Percentiles rank a stretch among this genome's conserved stretches.
Conservation (phyloP, 2,329 filamentous ascomycete species). For the Macrophomina phaseolina region DNA sequence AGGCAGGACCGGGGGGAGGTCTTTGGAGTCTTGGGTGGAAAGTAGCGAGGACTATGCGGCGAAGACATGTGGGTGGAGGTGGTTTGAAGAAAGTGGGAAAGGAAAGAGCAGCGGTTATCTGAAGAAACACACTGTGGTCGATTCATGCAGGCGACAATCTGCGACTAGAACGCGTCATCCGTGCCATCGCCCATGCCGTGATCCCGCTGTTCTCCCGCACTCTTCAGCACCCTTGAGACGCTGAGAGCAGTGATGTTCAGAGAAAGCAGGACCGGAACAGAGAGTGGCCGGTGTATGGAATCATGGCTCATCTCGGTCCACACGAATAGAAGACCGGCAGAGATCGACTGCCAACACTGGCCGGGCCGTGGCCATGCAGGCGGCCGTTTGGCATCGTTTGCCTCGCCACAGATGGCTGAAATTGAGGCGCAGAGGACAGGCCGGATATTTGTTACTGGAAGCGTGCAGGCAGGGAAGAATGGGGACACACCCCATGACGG, state of each 20-base stretch:
- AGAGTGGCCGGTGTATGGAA: conserved; percentile 16
- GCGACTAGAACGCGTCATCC: conserved; percentile 20
- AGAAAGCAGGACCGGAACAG: not conserved
- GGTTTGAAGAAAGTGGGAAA: conserved; percentile 6
- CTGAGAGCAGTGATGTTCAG: not conserved
- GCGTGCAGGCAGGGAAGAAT: not conserved
- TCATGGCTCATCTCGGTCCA: conserved; percentile 17
- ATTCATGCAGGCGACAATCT: conserved; percentile 15
- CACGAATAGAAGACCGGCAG: not conserved
- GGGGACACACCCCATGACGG: not conserved
- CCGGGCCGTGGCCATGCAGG: conserved; percentile 9
- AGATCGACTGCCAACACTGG: conserved; percentile 20
- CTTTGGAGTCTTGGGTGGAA: not conserved
- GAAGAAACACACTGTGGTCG: not conserved
- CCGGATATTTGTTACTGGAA: conserved; percentile 25
- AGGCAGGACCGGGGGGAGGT: conserved; percentile 9
- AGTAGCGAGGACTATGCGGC: conserved; percentile 6
- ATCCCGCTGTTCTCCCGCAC: conserved; percentile 7
- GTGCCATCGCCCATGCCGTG: conserved; percentile 8
- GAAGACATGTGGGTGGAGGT: conserved; percentile 1
- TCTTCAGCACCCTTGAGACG: not conserved
- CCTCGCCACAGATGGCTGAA: conserved; percentile 22
- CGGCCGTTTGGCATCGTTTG: not conserved
- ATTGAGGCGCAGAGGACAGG: conserved; percentile 27
- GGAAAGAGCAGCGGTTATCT: not conserved